Conservation (phyloP, 805 yeast species). For the Sugiyamaella boreocaroliniensis region DNA sequence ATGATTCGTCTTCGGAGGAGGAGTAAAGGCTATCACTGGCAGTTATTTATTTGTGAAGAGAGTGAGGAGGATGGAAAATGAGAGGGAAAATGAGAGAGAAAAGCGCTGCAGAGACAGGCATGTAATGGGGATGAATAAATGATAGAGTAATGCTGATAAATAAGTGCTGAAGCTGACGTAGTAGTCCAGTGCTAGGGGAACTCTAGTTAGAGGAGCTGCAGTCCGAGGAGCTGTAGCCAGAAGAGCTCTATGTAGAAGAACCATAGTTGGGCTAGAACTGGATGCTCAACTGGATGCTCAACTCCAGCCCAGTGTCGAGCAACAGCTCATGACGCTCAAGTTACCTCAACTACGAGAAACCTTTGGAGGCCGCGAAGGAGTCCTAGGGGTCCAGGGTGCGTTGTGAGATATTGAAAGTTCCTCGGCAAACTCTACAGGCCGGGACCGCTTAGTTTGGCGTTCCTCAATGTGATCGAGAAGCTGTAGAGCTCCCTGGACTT, state of each 20-base stretch:
- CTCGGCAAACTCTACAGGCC: neutral
- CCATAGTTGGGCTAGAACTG: no score
- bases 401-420: neutral
- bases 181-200: no score
- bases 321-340: no score
- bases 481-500: constrained; percentile 26
- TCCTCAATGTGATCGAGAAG: neutral
- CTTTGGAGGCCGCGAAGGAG: neutral
- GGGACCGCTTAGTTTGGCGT: neutral
- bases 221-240: no score
- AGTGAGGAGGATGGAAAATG: no score
- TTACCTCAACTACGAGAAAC: neutral
- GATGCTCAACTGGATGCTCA: no score
- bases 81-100: neutral
- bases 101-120: neutral
- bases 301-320: no score
- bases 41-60: constrained; percentile 10
- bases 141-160: neutral
- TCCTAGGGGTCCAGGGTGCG: neutral
- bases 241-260: no score
- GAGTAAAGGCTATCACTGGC: constrained; percentile 20
- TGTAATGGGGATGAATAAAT: neutral
- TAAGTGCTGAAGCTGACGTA: neutral
- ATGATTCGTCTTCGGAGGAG: constrained; percentile 32
- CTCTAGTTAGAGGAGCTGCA: no score